Conservation (phyloP, 225 moss, liverwort and hornwort species). For the Takakia lepidozioides region DNA sequence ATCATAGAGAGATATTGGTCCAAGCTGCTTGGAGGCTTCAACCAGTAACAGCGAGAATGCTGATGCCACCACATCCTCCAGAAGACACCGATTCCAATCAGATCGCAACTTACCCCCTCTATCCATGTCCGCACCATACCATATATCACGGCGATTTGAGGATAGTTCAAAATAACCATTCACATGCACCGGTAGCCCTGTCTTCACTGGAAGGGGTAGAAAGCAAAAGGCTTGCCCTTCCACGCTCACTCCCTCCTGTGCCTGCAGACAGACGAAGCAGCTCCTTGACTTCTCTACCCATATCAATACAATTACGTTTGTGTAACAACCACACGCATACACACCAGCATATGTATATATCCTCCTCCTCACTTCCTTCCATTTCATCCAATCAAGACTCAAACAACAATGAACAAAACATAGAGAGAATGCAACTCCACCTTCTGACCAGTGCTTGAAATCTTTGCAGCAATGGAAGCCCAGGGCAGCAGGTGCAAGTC, state of each 20-base stretch:
- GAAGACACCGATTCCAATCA: conserved; percentile 73
- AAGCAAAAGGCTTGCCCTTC: conserved; percentile 85
- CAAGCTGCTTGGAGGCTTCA: conserved; percentile 61
- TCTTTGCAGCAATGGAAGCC: conserved; percentile 75
- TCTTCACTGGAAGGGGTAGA: conserved; percentile 75
- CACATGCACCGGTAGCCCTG: conserved; percentile 75
- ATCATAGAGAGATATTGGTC: conserved; percentile 47
- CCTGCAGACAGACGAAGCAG: conserved; percentile 47
- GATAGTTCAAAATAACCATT: conserved; percentile 94
- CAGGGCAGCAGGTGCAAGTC: conserved; percentile 82
- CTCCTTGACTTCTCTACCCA: too few relatives aligned
- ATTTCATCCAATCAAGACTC: too few relatives aligned
- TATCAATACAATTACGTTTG: too few relatives aligned
- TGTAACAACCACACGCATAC: too few relatives aligned
- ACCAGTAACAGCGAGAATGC: conserved; percentile 52
- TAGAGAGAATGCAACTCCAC: conserved; percentile 13
- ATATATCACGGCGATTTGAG: conserved; percentile 87
- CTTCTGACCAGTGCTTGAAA: conserved; percentile 45
- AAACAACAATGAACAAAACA: too few relatives aligned
- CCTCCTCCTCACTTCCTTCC: too few relatives aligned
- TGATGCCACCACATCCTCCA: conserved; percentile 78
- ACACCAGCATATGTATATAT: too few relatives aligned
- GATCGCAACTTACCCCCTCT: conserved; percentile 81
- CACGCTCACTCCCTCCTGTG: conserved; percentile 23
- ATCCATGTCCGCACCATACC: conserved; percentile 92